Evolutionary conservation across 2,329 filamentous ascomycete genomes (phyloP), one percentile per base, ranked within the genome.

Genomic region (Paecilomyces sp.): DNA sequence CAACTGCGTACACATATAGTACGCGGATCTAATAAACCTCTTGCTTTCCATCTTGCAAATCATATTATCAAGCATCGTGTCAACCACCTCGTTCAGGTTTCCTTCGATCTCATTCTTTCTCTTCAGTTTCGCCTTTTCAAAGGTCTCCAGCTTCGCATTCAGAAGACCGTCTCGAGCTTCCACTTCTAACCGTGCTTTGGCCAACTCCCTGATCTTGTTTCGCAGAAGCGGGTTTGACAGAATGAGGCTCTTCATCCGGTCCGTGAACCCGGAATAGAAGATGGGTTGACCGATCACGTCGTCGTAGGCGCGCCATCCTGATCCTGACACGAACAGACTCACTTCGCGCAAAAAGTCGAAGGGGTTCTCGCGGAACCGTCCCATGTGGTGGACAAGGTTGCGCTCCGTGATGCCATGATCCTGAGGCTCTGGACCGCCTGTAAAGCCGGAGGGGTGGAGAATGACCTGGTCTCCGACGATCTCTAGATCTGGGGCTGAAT

Each of bases 31-130:
- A 66, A 99, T 96, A 70, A 97, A 97, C 1, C 85, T 80, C 72
- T 92, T 95, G 80, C 89, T 95, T 76, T 99, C 94, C 83, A 97
- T 93, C 77, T 99, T 99, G 83, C 93, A 97, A 63, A 99, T 97
- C 94, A 99, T 97, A 63, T 88, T 86, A 70, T 96, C 91, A 25
- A 92, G 91, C 83, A 94, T 88, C 65, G 88, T 87, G 64, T 94
- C 91, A 3, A 91, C 89, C 3, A 97, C 88, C 70, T 96, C 87
- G 58, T 86, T 82, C 54, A 99, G 79, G 60, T 88, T 88, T 41
- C 81, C 80, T 69, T 92, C 87, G 59, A 97, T 85, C 67, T 89
- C 85, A 59, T 77, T 79, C 54, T 72, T 66, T 13, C 76, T 73
- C 54, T 70, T 69, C 5, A 66, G 62, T 60, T 67, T 69, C 22